A percentile compares a stretch with the other conserved stretches of the same genome.
These are phyloP conservation scores for Firmiana major DNA, from an alignment of 345 rosid genomes.

Conservation along the genomic window DNA sequence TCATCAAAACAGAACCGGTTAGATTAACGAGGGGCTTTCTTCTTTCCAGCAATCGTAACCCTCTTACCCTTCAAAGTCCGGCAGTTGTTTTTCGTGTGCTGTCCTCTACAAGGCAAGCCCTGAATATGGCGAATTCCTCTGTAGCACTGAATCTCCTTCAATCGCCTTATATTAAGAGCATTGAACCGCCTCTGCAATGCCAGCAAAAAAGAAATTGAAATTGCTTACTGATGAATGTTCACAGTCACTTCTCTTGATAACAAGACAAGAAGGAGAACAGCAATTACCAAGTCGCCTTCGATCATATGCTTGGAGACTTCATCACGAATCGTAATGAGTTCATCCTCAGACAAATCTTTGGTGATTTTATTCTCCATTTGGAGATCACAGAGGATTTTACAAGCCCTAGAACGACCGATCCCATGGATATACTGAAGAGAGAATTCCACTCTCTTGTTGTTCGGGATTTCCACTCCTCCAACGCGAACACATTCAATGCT, in stretches of 20 bases:
- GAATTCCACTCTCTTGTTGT: conserved; percentile 69
- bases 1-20: neutral
- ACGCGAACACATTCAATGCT: conserved; percentile 79
- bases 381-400: conserved; percentile 66
- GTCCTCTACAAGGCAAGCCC: conserved; percentile 68
- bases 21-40: neutral
- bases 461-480: conserved; percentile 89
- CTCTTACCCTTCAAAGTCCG: conserved; percentile 57
- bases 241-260: neutral
- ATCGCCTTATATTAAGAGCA: conserved; percentile 45
- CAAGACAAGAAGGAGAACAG: neutral
- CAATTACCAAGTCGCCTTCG: conserved; percentile 84
- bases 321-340: conserved; percentile 69
- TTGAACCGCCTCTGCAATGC: conserved; percentile 37
- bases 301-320: conserved; percentile 90
- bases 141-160: conserved; percentile 63
- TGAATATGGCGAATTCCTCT: conserved; percentile 57
- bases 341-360: conserved; percentile 82
- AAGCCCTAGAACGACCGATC: conserved; percentile 69
- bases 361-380: conserved; percentile 80
- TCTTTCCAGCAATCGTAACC: conserved; percentile 15
- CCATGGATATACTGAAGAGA: conserved; percentile 96
- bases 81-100: conserved; percentile 59
- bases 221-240: neutral
- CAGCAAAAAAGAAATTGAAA: neutral